Base-by-base conservation (phyloP, 169 alveolate genomes). In the Toxoplasma gondii region DNA sequence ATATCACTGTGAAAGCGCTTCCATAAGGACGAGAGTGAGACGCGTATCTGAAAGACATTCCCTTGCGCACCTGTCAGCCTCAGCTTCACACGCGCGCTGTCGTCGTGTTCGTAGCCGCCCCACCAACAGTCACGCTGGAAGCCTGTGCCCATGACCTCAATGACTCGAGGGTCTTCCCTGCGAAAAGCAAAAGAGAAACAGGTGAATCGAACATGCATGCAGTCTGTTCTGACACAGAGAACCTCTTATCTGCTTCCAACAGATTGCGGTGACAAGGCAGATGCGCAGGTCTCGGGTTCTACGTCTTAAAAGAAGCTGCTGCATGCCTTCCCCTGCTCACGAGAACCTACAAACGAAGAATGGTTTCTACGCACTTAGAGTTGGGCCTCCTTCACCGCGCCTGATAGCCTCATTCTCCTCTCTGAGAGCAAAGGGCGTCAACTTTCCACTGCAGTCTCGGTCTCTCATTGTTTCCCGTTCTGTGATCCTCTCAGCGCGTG, bases 71-170 rank as follows among this genome's bases (percentile, higher is more conserved):
- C 90, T 17, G 9, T 38, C 39, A 82, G 90, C 38, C 90, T 12
- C 69, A 82, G 67, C 67, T 82, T 82, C 38, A 82, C 90, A 27
- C 90, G 53, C 9, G 90, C 90, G 36, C 44, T 29, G 64, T 82
- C 90, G 38, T 41, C 43, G 69, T 36, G 90, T 41, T 82, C 90
- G 90, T 41, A 82, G 67, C 90, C 90, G 34, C 90, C 90, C 90
- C 90, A 82, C 90, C 90, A 82, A 12, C 67, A 7, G 16, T 82
- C 90, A 0, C 90, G n/a, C 54, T 38, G n/a, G 64, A 82, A 82
- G 41, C 41, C 67, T 19, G 31, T 9, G n/a, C 90, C 90, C 90
- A 82, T 82, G 31, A 9, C 69, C 41, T 27, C 64, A 24, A 16
- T 41, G 54, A 82, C 90, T 5, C 90, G 90, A 12, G 53, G 67